phyloP scores from a whole-genome alignment of 129 eudicot species.

The Heracleum sosnowskyi region DNA sequence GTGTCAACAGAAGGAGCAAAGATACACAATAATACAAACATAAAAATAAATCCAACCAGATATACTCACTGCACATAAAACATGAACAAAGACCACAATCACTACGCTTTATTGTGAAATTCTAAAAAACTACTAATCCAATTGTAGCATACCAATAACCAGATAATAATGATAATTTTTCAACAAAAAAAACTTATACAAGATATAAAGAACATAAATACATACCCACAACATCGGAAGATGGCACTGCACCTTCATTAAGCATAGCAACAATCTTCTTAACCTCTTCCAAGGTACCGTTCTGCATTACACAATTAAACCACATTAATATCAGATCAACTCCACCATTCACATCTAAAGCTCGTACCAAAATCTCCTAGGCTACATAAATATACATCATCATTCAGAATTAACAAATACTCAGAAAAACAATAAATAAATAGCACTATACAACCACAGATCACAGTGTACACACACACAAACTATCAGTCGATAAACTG shows the following conservation, averaged over 20 bases:
- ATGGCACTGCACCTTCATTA: slow-evolving; percentile 68
- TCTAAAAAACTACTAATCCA: not conserved
- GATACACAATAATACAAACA: not conserved
- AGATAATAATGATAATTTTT: not conserved
- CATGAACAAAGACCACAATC: not conserved
- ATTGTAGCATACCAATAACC: not conserved
- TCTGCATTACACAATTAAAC: slow-evolving; percentile 31
- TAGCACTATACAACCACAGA: too few relatives aligned
- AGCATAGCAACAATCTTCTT: slow-evolving; percentile 75
- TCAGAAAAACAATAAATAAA: too few relatives aligned
- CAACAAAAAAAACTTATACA: too few relatives aligned
- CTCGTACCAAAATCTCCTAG: not conserved
- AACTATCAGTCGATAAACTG: not conserved
- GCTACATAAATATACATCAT: not conserved
- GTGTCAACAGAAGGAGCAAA: not conserved
- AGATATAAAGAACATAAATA: not conserved
- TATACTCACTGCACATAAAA: too few relatives aligned
- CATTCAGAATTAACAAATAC: not conserved
- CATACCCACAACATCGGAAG: slow-evolving; percentile 86
- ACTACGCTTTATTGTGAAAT: too few relatives aligned
- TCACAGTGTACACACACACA: not conserved
- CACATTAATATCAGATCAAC: slow-evolving; percentile 8
- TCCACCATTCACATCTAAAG: not conserved
- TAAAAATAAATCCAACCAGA: not conserved
- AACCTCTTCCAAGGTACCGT: slow-evolving; percentile 83